Evolutionary conservation across 2,329 filamentous ascomycete genomes (phyloP), one percentile per base, ranked within the genome.

Genomic region (Phialophora chinensis): DNA sequence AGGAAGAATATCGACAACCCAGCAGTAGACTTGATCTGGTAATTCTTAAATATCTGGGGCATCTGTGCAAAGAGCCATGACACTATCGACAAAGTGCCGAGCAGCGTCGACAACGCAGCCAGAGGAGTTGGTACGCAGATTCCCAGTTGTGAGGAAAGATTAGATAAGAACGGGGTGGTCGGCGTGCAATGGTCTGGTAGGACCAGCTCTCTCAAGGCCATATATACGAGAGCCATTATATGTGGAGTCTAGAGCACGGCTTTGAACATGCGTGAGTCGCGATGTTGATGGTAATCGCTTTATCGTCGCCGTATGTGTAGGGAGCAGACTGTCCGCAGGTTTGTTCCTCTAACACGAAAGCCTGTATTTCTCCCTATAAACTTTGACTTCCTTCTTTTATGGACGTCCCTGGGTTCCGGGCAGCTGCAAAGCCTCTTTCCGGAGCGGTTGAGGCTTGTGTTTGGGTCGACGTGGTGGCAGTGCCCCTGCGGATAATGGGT

Each of bases 11-110:
- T 84, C 4, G 86, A 89, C 44, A 90, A 75, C 0, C 88, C 88
- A 0, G 87, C 87, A 0, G 88, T 89, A 12, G 87, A 89, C 72
- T 87, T 83, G 23, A 89, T 75, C 60, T 81, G 81, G 74, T 87
- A 86, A 74, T 90, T 90, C 79, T 90, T 90, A 78, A 86, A 88
- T 69, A 90, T 89, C 73, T 90, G 88, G 1, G 88, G 88, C 31
- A 90, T 79, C 75, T 90, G 88, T 12, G 88, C 88, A 74, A 89
- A 90, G 1, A 90, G 82, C 88, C 88, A 90, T 52, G 87, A 86
- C 59, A 88, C 72, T 67, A 90, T 90, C 73, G 87, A 89, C 67
- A 87, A 78, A 0, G 81, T 83, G 23, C 88, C 88, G 61, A 90
- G 80, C 2, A 84, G 68, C 5, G 86, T 87, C 25, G 88, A 90